These are phyloP conservation scores for Mycena crocata DNA, from an alignment of 768 basidiomycete species.

Conservation along the genomic window DNA sequence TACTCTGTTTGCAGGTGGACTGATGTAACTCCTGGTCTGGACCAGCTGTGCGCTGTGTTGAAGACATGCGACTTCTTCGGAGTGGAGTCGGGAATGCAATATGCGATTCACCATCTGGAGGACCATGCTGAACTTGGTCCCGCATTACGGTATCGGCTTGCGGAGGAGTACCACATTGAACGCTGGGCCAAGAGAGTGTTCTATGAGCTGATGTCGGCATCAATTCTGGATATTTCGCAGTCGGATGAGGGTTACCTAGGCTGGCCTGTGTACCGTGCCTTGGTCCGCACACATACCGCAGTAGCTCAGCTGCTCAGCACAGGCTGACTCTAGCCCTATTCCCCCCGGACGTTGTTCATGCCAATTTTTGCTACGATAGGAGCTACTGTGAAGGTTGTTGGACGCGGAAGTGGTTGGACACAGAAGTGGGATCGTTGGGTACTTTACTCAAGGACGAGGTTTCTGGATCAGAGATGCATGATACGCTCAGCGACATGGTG, in stretches of 20 bases:
- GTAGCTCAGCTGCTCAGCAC: not conserved
- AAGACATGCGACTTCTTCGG: slow-evolving; percentile 9
- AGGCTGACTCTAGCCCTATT: not conserved
- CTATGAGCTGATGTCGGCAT: not conserved
- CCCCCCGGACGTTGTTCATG: not conserved
- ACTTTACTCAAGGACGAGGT: not conserved
- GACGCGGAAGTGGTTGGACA: not conserved
- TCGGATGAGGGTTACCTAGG: not conserved
- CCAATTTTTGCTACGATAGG: not conserved
- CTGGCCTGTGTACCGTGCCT: not conserved
- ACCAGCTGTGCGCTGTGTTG: not conserved
- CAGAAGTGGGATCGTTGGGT: not conserved
- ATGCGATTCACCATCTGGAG: slow-evolving; percentile 7
- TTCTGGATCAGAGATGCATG: not conserved
- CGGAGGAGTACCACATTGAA: not conserved
- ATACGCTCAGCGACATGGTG: not conserved
- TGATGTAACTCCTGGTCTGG: not conserved
- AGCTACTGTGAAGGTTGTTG: not conserved
- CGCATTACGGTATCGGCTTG: not conserved
- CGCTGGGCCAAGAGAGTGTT: not conserved
- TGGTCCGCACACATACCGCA: not conserved
- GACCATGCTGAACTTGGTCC: not conserved
- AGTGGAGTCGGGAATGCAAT: not conserved
- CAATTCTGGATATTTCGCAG: not conserved
- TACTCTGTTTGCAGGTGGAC: not conserved